Base-by-base conservation (phyloP, 2,329 filamentous ascomycete species). In the Neonectria faginata region DNA sequence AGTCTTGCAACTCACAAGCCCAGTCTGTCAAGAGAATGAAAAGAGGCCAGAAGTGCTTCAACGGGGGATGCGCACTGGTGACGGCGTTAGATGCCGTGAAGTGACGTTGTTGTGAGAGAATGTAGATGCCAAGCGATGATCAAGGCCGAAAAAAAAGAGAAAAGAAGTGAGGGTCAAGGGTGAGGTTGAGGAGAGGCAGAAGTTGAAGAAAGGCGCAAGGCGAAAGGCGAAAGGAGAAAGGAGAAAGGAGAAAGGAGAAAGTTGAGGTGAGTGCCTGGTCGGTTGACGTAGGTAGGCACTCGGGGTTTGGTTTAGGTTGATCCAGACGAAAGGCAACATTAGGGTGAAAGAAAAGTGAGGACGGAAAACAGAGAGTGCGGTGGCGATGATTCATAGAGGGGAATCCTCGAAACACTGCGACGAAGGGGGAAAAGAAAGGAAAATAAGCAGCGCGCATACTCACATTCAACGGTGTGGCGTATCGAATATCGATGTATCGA, bases 331-430 rank as follows among this genome's bases (percentile, higher is more conserved):
- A 51, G 48, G 12, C 12, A 31, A 18, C 29, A 12, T 27, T 7
- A 20, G 27, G 48, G 48, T 51, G 45, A 51, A 62, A 63, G 58
- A 58, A 57, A 48, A 41, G 25, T 25, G 56, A 41, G 44, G 29
- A 64, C 29, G n/a, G n/a, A 36, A 51, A 51, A 22, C n/a, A 50
- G 18, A 33, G 5, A n/a, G 18, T 7, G 18, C n/a, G n/a, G 29
- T 6, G 33, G 48, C 8, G 33, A 50, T 69, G 67, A 69, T 69
- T 69, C 60, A 63, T 57, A 25, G 31, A 53, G 42, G 16, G 48
- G 2, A 55, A 9, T 25, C 18, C 6, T 16, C 48, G 22, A 41
- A 16, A 14, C n/a, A 31, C 4, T 3, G 36, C 14, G 36, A 11
- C 54, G 16, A n/a, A 41, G 25, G 20, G 54, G 51, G 48, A 39